Base-by-base conservation (phyloP, 257 asterid genomes). In the Scutellaria minor region DNA sequence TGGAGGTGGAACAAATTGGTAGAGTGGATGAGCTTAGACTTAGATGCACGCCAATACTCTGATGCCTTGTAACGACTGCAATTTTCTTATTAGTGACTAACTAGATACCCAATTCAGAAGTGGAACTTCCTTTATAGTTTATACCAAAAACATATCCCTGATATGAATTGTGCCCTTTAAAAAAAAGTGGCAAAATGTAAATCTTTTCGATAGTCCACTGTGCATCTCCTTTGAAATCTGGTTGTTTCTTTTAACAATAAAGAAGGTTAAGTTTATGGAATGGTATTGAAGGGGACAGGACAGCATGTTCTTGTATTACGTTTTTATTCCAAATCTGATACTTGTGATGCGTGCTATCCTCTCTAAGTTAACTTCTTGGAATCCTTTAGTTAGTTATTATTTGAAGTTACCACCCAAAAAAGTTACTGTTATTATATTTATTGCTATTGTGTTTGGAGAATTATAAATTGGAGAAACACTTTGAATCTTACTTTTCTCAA, bases 401-500 rank as follows among this genome's bases (percentile, higher is more conserved):
- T 31, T 2, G 37, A 31, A 2, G 37, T 31, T 31, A 1, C 37
- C 37, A 2, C 37, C 37, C 37, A 0, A 31, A 31, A 3, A 31
- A 31, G 37, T 31, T 31, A 31, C 2, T 24, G 27, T 24, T 31
- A 31, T 31, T 31, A 31, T 31, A 31, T 31, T 31, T 39, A 40
- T n/a, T 52, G 37, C 50, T 9, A 27, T 55, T 44, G 60, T 15
- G 11, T 69, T 56, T 70, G 37, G 0, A 14, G 59, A 63, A 41
- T 9, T 13, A 14, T 42, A 6, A 44, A 60, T 45, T 7, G 9
- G 31, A 69, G 39, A 45, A 14, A 22, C 37, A 67, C 60, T 69
- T 70, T 47, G 52, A 39, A 66, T 75, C 77, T 72, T 58, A 75
- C 62, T 55, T 45, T 54, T 68, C 10, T 65, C 68, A 35, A 61